Conservation (phyloP, 2,329 filamentous ascomycete genomes). For the Penicillium capsulatum region DNA sequence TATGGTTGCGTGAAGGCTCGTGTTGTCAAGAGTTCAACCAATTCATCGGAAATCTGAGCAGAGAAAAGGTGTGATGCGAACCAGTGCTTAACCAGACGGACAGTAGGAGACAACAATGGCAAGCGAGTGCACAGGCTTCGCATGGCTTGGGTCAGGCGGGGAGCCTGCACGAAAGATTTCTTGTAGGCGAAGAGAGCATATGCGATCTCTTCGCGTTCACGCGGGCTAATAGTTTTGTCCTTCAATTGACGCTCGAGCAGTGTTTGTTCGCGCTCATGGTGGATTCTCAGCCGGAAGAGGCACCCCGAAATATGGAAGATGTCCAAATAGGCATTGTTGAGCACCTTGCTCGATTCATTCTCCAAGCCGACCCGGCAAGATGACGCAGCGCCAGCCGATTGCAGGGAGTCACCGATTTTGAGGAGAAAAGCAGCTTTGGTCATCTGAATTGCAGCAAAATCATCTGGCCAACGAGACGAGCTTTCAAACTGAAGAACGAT, state of each 20-base stretch:
- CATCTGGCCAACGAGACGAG: conserved; percentile 90
- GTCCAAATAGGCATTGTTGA: conserved; percentile 80
- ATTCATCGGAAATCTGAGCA: conserved; percentile 69
- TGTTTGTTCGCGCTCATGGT: conserved; percentile 80
- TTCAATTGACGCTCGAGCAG: conserved; percentile 75
- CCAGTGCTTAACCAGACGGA: conserved; percentile 85
- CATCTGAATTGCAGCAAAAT: conserved; percentile 82
- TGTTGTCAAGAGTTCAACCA: conserved; percentile 78
- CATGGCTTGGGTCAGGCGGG: conserved; percentile 77
- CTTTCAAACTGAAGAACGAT: conserved; percentile 88
- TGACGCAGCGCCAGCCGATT: conserved; percentile 57
- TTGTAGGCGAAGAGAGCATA: conserved; percentile 66
- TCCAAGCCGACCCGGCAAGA: conserved; percentile 74
- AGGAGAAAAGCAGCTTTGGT: conserved; percentile 86
- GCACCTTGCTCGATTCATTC: conserved; percentile 61
- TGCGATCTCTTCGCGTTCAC: conserved; percentile 64
- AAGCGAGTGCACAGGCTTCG: conserved; percentile 75
- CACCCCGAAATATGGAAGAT: conserved; percentile 68
- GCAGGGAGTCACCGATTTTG: conserved; percentile 68
- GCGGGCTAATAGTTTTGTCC: conserved; percentile 64
- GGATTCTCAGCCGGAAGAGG: conserved; percentile 78
- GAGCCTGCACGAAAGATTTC: conserved; percentile 65
- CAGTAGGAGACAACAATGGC: conserved; percentile 72
- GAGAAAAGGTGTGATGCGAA: conserved; percentile 77
- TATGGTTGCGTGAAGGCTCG: conserved; percentile 75